A percentile compares a stretch with the other conserved stretches of the same genome.
Conservation (phyloP, 2,329 filamentous ascomycete species). For the Phyllosticta citrichinensis region DNA sequence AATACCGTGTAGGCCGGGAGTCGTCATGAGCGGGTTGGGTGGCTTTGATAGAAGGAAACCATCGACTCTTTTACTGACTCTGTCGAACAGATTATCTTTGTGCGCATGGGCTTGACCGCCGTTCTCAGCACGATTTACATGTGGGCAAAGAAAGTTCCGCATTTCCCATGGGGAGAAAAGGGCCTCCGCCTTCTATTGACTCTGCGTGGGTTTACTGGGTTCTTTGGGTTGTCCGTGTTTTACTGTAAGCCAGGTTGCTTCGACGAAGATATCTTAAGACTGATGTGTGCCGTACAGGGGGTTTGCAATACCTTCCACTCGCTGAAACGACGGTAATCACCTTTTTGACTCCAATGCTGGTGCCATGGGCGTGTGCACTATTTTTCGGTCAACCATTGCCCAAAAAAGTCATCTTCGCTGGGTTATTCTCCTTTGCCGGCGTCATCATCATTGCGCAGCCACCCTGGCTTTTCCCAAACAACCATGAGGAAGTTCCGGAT, state of each 20-base stretch:
- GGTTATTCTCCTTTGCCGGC: constrained; percentile 60
- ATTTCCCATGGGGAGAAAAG: constrained; percentile 17
- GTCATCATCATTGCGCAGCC: constrained; percentile 75
- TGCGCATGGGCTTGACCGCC: constrained; percentile 63
- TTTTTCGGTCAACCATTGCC: constrained; percentile 67
- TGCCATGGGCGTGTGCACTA: constrained; percentile 69
- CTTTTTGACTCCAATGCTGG: constrained; percentile 67
- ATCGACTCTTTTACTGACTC: background rate
- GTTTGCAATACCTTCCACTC: constrained; percentile 65
- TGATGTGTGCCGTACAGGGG: constrained; percentile 29
- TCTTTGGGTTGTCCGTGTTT: constrained; percentile 20
- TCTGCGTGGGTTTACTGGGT: constrained; percentile 18
- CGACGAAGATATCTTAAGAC: too few relatives aligned
- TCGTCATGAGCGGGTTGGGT: too few relatives aligned
- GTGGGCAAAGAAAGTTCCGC: constrained; percentile 44
- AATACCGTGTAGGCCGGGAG: too few relatives aligned
- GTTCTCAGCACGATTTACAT: constrained; percentile 59
- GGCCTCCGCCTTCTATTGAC: constrained; percentile 16
- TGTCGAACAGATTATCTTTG: constrained; percentile 55
- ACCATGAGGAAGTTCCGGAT: constrained; percentile 17
- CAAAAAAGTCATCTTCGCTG: constrained; percentile 63
- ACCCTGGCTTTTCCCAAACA: constrained; percentile 38
- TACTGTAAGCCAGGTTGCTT: constrained; percentile 16
- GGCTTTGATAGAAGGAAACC: too few relatives aligned
- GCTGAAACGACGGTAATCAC: constrained; percentile 81